Percentiles rank a stretch among this genome's conserved stretches.
Conservation (phyloP, 2,329 filamentous ascomycete species). For the Penicillium freii region DNA sequence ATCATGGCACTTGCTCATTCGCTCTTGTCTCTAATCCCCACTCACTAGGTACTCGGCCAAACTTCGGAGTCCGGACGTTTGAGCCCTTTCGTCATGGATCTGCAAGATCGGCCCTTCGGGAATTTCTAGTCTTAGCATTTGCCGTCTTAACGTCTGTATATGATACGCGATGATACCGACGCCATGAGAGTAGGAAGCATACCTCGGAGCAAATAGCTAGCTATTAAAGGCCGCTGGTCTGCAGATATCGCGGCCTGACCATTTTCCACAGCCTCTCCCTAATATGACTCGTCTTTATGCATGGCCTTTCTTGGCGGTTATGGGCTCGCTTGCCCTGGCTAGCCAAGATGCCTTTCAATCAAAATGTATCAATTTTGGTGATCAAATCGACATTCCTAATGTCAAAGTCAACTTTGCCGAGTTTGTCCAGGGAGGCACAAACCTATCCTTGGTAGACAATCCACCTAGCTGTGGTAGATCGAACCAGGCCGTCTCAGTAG, state of each 20-base stretch:
- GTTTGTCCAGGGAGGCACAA: slow-evolving; percentile 39
- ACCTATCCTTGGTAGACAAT: slow-evolving; percentile 40
- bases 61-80: background rate
- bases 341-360: slow-evolving; percentile 27
- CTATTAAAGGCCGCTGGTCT: background rate
- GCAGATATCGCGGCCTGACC: too few species aligned
- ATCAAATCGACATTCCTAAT: slow-evolving; percentile 29
- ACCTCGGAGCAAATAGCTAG: background rate
- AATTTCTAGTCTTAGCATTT: background rate
- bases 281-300: slow-evolving; percentile 15
- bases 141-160: background rate
- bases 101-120: background rate
- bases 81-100: background rate
- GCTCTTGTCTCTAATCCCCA: background rate
- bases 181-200: background rate
- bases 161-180: background rate
- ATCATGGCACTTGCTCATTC: background rate
- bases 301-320: slow-evolving; percentile 16
- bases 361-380: slow-evolving; percentile 27
- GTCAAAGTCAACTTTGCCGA: slow-evolving; percentile 34
- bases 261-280: background rate
- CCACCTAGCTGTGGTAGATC: slow-evolving; percentile 35
- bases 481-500: slow-evolving; percentile 36
- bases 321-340: slow-evolving; percentile 23
- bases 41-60: background rate